Evolutionary conservation across 2,329 filamentous ascomycete genomes (phyloP).

Genomic region (Arthrobotrys conoides): DNA sequence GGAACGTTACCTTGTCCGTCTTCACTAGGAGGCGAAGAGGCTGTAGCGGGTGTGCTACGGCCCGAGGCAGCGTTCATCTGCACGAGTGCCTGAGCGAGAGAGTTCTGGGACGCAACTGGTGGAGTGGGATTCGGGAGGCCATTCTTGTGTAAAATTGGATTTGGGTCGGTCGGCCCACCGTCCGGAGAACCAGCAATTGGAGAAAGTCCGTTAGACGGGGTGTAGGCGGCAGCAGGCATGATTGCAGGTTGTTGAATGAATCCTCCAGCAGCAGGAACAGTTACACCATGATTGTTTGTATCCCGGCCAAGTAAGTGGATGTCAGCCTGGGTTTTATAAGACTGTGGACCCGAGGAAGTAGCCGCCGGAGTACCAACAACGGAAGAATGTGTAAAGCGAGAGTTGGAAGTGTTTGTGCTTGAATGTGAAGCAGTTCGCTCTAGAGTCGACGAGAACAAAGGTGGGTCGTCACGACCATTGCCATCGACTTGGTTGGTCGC

Average conservation of each 20-base stretch:
- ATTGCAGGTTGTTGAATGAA: constrained; percentile 59
- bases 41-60: constrained; percentile 46
- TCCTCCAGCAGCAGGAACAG: constrained; percentile 43
- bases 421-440: constrained; percentile 57
- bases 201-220: constrained; percentile 43
- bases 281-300: constrained; percentile 33
- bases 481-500: constrained; percentile 39
- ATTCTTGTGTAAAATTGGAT: constrained; percentile 17
- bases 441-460: constrained; percentile 43
- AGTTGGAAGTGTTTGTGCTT: constrained; percentile 59
- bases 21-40: constrained; percentile 52
- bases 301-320: constrained; percentile 19
- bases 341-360: constrained; percentile 55
- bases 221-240: constrained; percentile 51
- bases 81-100: constrained; percentile 40
- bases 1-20: constrained; percentile 43
- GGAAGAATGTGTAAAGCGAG: constrained; percentile 58
- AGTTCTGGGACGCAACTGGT: constrained; percentile 54
- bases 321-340: constrained; percentile 46
- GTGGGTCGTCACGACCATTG: constrained; percentile 37
- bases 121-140: constrained; percentile 18
- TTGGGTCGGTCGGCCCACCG: constrained; percentile 39
- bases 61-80: constrained; percentile 35
- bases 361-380: constrained; percentile 51
- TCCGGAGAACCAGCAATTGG: constrained; percentile 56